Evolutionary conservation across 2,329 filamentous ascomycete species (phyloP).

Genomic region (Blastomyces gilchristii): DNA sequence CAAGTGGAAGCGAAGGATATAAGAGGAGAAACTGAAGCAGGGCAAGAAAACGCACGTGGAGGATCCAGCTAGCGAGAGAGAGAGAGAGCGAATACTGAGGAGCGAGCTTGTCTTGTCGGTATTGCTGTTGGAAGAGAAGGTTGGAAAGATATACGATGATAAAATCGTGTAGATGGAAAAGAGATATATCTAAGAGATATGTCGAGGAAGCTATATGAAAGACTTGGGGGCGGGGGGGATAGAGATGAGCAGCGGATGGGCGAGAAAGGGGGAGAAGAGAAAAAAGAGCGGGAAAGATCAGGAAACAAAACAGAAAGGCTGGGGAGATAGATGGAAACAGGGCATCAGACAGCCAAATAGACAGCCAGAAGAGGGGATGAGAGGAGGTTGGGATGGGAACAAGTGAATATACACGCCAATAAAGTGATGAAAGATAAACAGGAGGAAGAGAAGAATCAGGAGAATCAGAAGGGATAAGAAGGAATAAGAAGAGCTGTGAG

Average conservation of each 20-base stretch:
- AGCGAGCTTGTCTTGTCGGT: too few species aligned
- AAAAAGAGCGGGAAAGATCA: neutral
- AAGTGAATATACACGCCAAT: neutral
- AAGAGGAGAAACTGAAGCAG: neutral
- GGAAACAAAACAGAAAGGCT: too few species aligned
- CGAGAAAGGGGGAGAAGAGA: too few species aligned
- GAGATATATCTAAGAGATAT: slow-evolving; percentile 4
- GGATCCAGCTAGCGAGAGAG: neutral
- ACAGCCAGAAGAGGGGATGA: neutral
- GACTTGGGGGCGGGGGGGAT: neutral
- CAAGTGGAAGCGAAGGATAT: neutral
- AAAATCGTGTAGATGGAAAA: slow-evolving; percentile 6
- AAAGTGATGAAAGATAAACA: too few species aligned
- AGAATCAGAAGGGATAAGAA: too few species aligned
- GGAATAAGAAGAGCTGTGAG: too few species aligned
- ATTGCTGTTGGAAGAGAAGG: too few species aligned
- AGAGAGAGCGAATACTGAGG: slow-evolving; percentile 4
- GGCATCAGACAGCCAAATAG: too few species aligned
- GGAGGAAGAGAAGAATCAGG: too few species aligned
- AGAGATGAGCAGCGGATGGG: neutral
- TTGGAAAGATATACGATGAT: slow-evolving; percentile 2
- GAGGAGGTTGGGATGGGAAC: neutral
- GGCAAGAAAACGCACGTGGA: neutral
- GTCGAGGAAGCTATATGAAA: too few species aligned
- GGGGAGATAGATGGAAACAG: neutral